Conservation (phyloP, 176 grass and related monocot species). For the Phragmites australis region DNA sequence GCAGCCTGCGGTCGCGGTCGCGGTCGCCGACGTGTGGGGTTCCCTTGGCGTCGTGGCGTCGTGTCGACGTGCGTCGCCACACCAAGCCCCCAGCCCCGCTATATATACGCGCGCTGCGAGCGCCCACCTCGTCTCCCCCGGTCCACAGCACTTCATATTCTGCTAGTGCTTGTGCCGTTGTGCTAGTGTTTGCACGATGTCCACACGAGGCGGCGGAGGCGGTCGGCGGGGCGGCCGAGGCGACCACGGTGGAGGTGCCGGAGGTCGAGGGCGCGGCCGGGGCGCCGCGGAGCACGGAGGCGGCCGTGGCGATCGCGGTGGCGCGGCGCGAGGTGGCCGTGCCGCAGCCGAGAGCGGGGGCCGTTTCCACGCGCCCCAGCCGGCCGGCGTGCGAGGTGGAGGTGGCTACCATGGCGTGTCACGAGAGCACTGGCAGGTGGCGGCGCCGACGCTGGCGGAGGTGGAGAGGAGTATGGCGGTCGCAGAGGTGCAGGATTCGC, state of each 20-base stretch:
- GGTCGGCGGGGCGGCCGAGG: not conserved
- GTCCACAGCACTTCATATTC: not conserved
- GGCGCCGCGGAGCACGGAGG: not conserved
- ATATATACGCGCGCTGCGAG: not conserved
- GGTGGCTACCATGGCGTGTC: not conserved
- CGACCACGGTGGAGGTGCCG: not conserved
- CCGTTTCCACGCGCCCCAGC: not conserved
- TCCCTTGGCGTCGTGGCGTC: no score
- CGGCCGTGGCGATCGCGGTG: not conserved
- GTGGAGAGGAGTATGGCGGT: not conserved
- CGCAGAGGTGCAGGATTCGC: not conserved
- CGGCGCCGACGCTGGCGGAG: not conserved
- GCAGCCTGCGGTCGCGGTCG: no score
- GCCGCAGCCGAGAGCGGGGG: not conserved
- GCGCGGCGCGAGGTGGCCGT: not conserved
- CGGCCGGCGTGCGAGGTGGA: not conserved
- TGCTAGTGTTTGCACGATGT: not conserved
- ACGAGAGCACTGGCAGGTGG: not conserved
- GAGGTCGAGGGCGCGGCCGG: not conserved
- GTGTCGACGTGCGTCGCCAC: not conserved
- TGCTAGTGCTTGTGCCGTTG: not conserved
- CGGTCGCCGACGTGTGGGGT: not conserved
- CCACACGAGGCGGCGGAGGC: not conserved
- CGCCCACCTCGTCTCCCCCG: not conserved
- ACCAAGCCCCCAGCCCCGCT: not conserved